Evolutionary conservation across 2,329 filamentous ascomycete species (phyloP).

Genomic region (Neobulgaria alba): DNA sequence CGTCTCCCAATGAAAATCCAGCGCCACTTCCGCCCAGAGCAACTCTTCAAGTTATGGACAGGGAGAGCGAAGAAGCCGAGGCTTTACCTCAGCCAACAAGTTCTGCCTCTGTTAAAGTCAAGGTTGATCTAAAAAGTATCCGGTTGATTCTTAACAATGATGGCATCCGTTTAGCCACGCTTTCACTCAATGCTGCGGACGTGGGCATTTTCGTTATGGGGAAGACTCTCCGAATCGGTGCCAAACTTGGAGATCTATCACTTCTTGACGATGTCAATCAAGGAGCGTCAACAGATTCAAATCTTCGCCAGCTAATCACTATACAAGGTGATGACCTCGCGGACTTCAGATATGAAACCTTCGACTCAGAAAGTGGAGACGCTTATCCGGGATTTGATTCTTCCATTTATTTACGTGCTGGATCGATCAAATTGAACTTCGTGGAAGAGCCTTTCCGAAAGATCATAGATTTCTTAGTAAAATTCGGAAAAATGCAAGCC

Average conservation of each 20-base stretch:
- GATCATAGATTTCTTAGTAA: constrained; percentile 95
- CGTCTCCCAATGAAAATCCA: constrained; percentile 47
- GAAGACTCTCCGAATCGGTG: constrained; percentile 78
- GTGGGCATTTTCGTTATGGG: constrained; percentile 82
- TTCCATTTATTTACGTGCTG: constrained; percentile 80
- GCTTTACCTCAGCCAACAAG: constrained; percentile 12
- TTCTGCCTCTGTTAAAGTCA: constrained; percentile 64
- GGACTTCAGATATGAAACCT: constrained; percentile 96
- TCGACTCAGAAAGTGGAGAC: constrained; percentile 60
- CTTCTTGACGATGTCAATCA: constrained; percentile 91
- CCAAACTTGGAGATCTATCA: constrained; percentile 77
- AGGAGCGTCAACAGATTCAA: constrained; percentile 73
- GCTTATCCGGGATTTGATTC: constrained; percentile 92
- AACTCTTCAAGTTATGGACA: constrained; percentile 26
- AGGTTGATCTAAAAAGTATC: constrained; percentile 88
- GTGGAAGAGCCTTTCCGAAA: constrained; percentile 95
- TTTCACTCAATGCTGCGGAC: constrained; percentile 87
- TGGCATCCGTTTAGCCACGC: constrained; percentile 83
- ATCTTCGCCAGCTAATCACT: constrained; percentile 77
- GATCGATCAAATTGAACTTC: constrained; percentile 95
- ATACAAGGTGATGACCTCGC: constrained; percentile 94
- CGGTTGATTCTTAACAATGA: constrained; percentile 95
- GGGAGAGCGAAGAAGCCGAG: constrained; percentile 31
- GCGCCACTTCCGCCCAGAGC: constrained; percentile 32
- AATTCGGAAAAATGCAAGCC: constrained; percentile 99